phyloP scores from a whole-genome alignment of 108 stramenopile genomes.

The Pseudonitzschia multistriata region DNA sequence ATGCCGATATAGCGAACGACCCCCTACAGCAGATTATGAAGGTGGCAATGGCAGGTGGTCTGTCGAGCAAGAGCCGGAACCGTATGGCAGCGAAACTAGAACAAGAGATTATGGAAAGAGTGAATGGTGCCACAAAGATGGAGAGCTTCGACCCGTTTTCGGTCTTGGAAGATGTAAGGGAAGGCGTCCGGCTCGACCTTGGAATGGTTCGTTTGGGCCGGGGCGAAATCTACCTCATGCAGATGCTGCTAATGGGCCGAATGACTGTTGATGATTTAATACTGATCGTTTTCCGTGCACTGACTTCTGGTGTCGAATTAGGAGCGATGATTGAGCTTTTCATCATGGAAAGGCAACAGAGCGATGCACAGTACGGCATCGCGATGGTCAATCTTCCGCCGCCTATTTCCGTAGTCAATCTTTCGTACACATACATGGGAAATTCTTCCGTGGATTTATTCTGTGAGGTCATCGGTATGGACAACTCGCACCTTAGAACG shows the following conservation, averaged over 20 bases:
- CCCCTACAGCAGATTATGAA: conserved; percentile 40
- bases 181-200: conserved; percentile 69
- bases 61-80: conserved; percentile 19
- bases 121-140: conserved; percentile 30
- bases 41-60: conserved; percentile 34
- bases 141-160: conserved; percentile 65
- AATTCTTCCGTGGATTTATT: conserved; percentile 67
- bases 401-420: conserved; percentile 64
- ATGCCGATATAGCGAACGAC: conserved; percentile 32
- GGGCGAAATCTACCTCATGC: conserved; percentile 63
- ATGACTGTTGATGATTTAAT: conserved; percentile 61
- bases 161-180: conserved; percentile 56
- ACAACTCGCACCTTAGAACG: conserved; percentile 54
- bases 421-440: conserved; percentile 81
- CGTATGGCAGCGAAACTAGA: conserved; percentile 31
- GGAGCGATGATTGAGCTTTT: conserved; percentile 43
- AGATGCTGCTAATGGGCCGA: conserved; percentile 63
- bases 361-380: not conserved
- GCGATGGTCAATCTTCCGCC: conserved; percentile 17
- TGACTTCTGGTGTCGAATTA: conserved; percentile 48
- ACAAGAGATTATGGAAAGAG: conserved; percentile 40
- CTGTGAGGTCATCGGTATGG: conserved; percentile 52
- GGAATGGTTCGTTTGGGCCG: conserved; percentile 59
- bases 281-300: conserved; percentile 51
- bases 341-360: conserved; percentile 12